Evolutionary conservation across 2,329 filamentous ascomycete genomes (phyloP), one percentile per base, ranked within the genome.

Genomic region (Ophiostoma angusticollis): DNA sequence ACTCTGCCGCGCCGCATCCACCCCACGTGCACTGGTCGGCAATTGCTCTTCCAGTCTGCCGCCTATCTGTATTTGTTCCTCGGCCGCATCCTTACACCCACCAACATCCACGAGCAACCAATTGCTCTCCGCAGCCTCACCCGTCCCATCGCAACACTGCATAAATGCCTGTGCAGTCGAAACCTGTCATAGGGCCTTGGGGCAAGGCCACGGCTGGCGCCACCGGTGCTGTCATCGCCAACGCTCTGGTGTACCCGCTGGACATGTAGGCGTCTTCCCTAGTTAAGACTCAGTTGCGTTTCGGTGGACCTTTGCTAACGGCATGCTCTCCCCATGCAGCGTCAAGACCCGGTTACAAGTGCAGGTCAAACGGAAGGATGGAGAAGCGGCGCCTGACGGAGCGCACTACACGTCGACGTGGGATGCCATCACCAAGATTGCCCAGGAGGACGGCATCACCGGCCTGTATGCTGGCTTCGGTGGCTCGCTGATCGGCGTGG

Each of bases 291-390:
- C 6, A 9, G 13, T 21, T 18, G 7, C 5, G 14, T 9, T 12
- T 22, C 17, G 13, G 13, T 13, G 14, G 19, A 24, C 16, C n/a
- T 24, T 6, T 33, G 19, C 34, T 39, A 52, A 37, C 50, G 35
- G 22, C 9, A 14, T 9, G 14, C 9, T n/a, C 7, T 31, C 8
- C 28, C 21, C 31, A 36, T 21, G 7, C 40, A 95, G 87, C 52
- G 84, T 98, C 52, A 98, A 98, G 66, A 98, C 91, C 35, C 80
- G 86, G 42, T 72, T 98, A 23, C 91, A 98, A 62, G 89, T 96
- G 22, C 91, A 98, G 60, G 79, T 93, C 39, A 93, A 87, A 53
- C 62, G 63, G 45, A 67, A 68, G 47, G 51, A 63, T 33, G 68
- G 63, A 36, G 57, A n/a, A n/a, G 61, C 35, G 47, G 52, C 41